Percentiles rank a stretch among this genome's conserved stretches.
phyloP scores from a whole-genome alignment of 2,329 filamentous ascomycete species.

The Penicillium sp. region DNA sequence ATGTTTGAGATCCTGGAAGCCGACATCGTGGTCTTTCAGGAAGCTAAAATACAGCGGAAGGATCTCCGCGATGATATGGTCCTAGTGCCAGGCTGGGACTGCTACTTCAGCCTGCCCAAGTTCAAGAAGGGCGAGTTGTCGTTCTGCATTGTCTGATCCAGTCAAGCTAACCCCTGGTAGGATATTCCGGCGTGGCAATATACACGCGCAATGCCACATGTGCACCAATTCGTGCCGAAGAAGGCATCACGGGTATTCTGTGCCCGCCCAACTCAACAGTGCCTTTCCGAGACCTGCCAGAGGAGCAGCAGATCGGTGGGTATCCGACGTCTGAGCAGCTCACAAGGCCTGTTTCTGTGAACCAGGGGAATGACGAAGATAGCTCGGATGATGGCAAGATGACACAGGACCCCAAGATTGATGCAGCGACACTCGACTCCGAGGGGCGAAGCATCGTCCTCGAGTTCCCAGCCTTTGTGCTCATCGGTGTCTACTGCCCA shows the following conservation, averaged over 20 bases:
- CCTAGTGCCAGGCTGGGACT: slow-evolving; percentile 88
- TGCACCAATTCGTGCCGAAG: slow-evolving; percentile 81
- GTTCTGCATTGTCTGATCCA: neutral
- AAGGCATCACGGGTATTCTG: slow-evolving; percentile 82
- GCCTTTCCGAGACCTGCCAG: slow-evolving; percentile 68
- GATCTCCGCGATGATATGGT: slow-evolving; percentile 95
- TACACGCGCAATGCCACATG: slow-evolving; percentile 87
- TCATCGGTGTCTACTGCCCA: slow-evolving; percentile 88
- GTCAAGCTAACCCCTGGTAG: slow-evolving; percentile 43
- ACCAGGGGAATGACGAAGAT: neutral
- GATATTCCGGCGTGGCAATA: slow-evolving; percentile 91
- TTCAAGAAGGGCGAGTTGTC: slow-evolving; percentile 74
- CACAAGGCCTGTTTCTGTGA: neutral
- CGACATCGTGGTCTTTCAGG: slow-evolving; percentile 92
- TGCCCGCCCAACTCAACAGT: slow-evolving; percentile 65
- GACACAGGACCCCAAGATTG: slow-evolving; percentile 40
- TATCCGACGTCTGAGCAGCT: slow-evolving; percentile 72
- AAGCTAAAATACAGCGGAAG: slow-evolving; percentile 92
- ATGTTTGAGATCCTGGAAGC: slow-evolving; percentile 94
- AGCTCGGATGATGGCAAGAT: slow-evolving; percentile 41
- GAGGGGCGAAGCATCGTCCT: slow-evolving; percentile 88
- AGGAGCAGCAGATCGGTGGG: slow-evolving; percentile 74
- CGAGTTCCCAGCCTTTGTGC: slow-evolving; percentile 90
- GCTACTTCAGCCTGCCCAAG: slow-evolving; percentile 87
- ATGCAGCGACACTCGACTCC: slow-evolving; percentile 71